Evolutionary conservation across 2,329 filamentous ascomycete species (phyloP), one percentile per base, ranked within the genome.

Genomic region (Clonostachys byssicola): DNA sequence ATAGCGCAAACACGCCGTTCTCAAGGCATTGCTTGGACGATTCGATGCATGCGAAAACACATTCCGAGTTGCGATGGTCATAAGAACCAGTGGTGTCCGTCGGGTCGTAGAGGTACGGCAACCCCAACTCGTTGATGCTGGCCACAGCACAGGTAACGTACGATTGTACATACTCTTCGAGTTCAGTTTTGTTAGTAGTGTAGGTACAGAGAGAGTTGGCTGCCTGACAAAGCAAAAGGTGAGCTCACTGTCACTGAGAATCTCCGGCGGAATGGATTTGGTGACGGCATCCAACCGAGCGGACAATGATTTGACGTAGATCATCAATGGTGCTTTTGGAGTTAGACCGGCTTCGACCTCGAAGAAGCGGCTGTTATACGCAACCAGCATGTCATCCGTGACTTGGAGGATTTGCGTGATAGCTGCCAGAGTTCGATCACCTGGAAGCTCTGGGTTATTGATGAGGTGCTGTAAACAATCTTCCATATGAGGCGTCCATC

Each of bases 401-500:
- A 74, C 55, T 12, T 66, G 61, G 46, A 73, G 70, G 14, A 70
- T 57, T 34, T 57, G 63, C 18, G 67, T 47, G 13, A 67, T 54
- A 1, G 62, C 47, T 5, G 56, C 60, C 1, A 85, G 64, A 3
- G 77, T 52, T 33, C 68, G 63, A 55, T 86, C 81, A 2, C 69
- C 68, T 1, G 70, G 63, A 18, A 66, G 67, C 47, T 82, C 75
- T 8, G 67, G 67, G 2, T 68, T 60, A 14, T 68, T 61, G 5
- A 66, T 61, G 1, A 86, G 61, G 2, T 68, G 52, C 5, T 67
- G 59, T 1, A 84, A 62, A 33, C 72, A 78, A 33, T 83, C 78
- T 33, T 83, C 80, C 67, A 85, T 73, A 45, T 81, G 73, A 2
- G 73, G 54, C 1, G 74, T 82, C 81, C 81, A 86, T 3, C 65